Percentiles rank a stretch among this genome's conserved stretches.
phyloP scores from a whole-genome alignment of 768 basidiomycete species.

The Mrakia blollopis region DNA sequence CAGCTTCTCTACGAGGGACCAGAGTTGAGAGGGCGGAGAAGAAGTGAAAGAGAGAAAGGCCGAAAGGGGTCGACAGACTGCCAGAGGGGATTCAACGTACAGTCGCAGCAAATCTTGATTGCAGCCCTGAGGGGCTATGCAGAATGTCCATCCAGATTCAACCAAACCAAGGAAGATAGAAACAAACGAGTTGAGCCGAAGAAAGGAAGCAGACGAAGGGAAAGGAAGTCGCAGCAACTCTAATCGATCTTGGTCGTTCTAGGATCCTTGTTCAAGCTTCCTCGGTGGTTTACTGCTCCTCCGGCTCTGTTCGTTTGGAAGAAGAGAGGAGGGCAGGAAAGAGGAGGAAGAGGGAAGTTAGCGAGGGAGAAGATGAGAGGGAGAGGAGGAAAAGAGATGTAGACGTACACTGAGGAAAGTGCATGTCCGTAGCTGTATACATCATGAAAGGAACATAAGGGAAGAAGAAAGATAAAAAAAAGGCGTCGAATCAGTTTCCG shows the following conservation, averaged over 20 bases:
- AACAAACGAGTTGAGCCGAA: background rate
- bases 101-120: too few relatives aligned
- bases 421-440: conserved; percentile 21
- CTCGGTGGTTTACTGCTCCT: conserved; percentile 31
- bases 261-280: conserved; percentile 28
- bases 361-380: background rate
- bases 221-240: background rate
- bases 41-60: too few relatives aligned
- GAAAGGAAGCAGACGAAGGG: background rate
- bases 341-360: too few relatives aligned
- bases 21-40: too few relatives aligned
- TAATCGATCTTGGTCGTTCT: conserved; percentile 31
- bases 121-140: too few relatives aligned
- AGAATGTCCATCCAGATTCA: too few relatives aligned
- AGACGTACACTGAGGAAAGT: conserved; percentile 13
- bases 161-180: too few relatives aligned
- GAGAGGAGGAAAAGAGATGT: background rate
- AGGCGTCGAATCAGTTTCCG: background rate
- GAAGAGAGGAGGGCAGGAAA: too few relatives aligned
- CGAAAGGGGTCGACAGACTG: too few relatives aligned
- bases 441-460: too few relatives aligned
- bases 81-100: too few relatives aligned
- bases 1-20: too few relatives aligned
- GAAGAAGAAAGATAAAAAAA: background rate
- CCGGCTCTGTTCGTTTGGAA: background rate